Base-by-base conservation (phyloP, 352 stramenopile species). In the Phytopythium vexans region DNA sequence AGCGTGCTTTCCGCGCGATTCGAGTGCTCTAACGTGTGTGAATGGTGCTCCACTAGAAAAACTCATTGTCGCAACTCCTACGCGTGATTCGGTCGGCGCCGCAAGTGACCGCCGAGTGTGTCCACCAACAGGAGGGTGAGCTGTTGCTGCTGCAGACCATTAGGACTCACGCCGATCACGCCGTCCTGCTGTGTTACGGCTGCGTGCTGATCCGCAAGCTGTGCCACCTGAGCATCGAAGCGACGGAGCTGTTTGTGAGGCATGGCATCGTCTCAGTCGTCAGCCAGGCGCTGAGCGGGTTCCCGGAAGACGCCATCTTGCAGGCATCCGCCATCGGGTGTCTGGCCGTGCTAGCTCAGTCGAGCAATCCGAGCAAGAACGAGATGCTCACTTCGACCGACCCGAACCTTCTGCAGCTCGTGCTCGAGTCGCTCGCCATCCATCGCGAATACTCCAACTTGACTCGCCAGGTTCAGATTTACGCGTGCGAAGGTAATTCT, bases 391-490 rank as follows among this genome's bases (percentile, higher is more conserved):
- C 70, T 1, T 63, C 72, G 56, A 39, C 56, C 7, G 52, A 74
- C 2, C 68, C 68, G 4, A 75, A 64, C 39, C 56, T 89, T 11
- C 56, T 81, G 1, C 56, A 51, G 6, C 63, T 86, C 10, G 58
- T 89, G 14, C 57, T 83, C 8, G 52, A 62, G 32, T 79, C 79
- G 31, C 70, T 89, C 4, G 62, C 62, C 34, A 66, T 67, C 21
- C 80, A 90, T 43, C 64, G 66, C 39, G 80, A 88, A 27, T 88
- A 85, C 65, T 88, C 78, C 1, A 87, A 82, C 58, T 55, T 88
- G 42, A 87, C 80, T 12, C 74, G 80, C 12, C 80, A 90, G 74
- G 80, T 90, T 2, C 80, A 90, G 49, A 87, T 90, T 53, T 90
- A 90, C 60, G 73, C 80, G 34, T 86, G 80, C 60, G 80, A 90